Evolutionary conservation across 805 yeast species (phyloP), one percentile per base, ranked within the genome.

Genomic region (Candida verbasci): DNA sequence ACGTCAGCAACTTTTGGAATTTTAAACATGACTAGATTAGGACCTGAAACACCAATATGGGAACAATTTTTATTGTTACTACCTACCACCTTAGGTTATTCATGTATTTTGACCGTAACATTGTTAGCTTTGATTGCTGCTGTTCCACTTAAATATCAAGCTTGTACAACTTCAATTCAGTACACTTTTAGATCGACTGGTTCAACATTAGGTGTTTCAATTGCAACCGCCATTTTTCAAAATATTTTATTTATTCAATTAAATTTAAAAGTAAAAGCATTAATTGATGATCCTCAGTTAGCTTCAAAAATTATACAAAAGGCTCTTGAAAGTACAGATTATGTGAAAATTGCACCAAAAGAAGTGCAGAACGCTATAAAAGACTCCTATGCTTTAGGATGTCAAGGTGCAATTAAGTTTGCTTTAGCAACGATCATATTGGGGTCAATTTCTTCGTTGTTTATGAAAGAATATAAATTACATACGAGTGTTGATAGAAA

Each of bases 131-230:
- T 86, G 58, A 82, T 86, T 37, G 80, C 93, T 0, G 76, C 93
- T 1, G 93, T 82, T 2, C 80, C 83, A 8, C 57, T 66, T 16
- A 70, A 74, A 35, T 74, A 70, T 50, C 95, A 86, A 57, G 95
- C 96, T 1, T 73, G 87, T 15, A 82, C 91, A 2, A 88, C 96
- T 0, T 85, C 95, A 0, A 84, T 89, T 40, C 95, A 86, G 52
- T 88, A 89, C 55, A 88, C 89, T 0, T 86, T 84, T 65, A 71
- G 95, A 50, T 81, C 91, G 8, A 80, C 88, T 1, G 95, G 95
- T 0, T 82, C 91, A n/a, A 83, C 93, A 0, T 58, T 86, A 33
- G 95, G 95, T 25, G 88, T 86, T 11, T 66, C 89, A 1, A 47
- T 80, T 9, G 80, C 85, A 0, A 72, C 83, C 15, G 80, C 87